Base-by-base conservation (phyloP, 2,329 filamentous ascomycete genomes). In the Fusarium penzigii region DNA sequence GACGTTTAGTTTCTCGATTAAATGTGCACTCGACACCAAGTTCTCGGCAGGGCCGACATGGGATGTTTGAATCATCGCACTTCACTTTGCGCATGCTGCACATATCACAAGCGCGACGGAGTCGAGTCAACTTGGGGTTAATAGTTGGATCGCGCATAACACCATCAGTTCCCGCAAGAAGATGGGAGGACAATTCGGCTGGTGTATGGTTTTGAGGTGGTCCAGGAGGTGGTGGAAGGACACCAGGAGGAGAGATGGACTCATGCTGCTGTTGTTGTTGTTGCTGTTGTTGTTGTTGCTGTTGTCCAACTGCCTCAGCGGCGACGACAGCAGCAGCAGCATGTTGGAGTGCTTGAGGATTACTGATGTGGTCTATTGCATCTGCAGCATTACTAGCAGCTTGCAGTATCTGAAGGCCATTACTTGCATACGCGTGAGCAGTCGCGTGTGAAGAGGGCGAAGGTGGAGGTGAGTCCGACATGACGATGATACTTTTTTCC, bases 61-160 rank as follows among this genome's bases (percentile, higher is more conserved):
- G 81, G n/a, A 81, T 75, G 17, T 77, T 74, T 39, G 74, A 71
- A 56, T 82, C 80, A 64, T 84, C 80, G 66, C 81, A 84, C 70
- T 85, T 85, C 42, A 85, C 82, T 56, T 85, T 85, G 51, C 82
- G 79, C 68, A 81, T 78, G 52, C 81, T 84, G 65, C 82, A 85
- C 75, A 85, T 80, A 58, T 85, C 82, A 60, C 82, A 85, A 13
- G 82, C 82, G 45, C 82, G 78, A 53, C 82, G 75, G 32, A 85
- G 73, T 7, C 82, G 78, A 29, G 80, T 84, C 42, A 80, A 70
- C 68, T 82, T 83, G 14, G 74, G 74, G 49, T 77, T 77, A 48
- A 76, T 66, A 12, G 70, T 72, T 8, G 74, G 72, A 50, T 77
- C 75, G 39, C 73, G 70, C 58, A 69, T 64, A 25, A 62, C 51